phyloP scores from a whole-genome alignment of 2,329 filamentous ascomycete genomes.

The Neofusicoccum kwambonambiense region DNA sequence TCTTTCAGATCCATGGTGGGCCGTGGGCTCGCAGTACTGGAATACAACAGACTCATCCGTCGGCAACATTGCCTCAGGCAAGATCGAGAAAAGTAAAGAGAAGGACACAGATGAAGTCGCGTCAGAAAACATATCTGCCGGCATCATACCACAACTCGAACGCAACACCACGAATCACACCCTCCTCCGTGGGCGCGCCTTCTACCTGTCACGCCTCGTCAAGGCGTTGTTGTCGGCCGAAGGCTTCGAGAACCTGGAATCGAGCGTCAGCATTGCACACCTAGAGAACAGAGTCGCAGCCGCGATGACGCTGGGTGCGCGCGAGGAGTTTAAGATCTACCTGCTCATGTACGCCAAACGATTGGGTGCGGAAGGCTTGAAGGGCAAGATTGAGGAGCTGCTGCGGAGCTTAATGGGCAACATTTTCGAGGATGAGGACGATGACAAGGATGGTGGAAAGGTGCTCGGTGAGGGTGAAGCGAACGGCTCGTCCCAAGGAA shows the following conservation, averaged over 20 bases:
- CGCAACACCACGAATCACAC: conserved; percentile 93
- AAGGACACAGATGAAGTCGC: conserved; percentile 49
- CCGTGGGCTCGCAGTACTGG: conserved; percentile 97
- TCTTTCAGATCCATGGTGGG: conserved; percentile 97
- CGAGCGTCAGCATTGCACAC: conserved; percentile 87
- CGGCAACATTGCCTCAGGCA: conserved; percentile 70
- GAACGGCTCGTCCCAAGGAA: conserved; percentile 40
- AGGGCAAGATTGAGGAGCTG: conserved; percentile 89
- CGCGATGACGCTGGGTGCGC: conserved; percentile 77
- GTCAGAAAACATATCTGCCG: conserved; percentile 71
- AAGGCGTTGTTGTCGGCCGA: conserved; percentile 85
- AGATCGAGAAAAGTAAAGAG: conserved; percentile 27
- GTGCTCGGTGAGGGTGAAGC: conserved; percentile 16
- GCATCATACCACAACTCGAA: conserved; percentile 90
- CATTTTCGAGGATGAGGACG: conserved; percentile 54
- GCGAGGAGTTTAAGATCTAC: conserved; percentile 91
- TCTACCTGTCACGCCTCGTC: conserved; percentile 86
- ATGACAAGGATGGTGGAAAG: conserved; percentile 46
- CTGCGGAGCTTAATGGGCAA: conserved; percentile 78
- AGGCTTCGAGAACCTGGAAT: conserved; percentile 89
- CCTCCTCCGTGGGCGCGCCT: conserved; percentile 85
- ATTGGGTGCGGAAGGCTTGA: conserved; percentile 82
- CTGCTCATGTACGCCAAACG: conserved; percentile 98
- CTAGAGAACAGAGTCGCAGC: conserved; percentile 92
- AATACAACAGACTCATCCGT: conserved; percentile 93